A percentile compares a stretch with the other conserved stretches of the same genome.
Conservation (phyloP, 257 asterid genomes). For the Lycium ferocissimum region DNA sequence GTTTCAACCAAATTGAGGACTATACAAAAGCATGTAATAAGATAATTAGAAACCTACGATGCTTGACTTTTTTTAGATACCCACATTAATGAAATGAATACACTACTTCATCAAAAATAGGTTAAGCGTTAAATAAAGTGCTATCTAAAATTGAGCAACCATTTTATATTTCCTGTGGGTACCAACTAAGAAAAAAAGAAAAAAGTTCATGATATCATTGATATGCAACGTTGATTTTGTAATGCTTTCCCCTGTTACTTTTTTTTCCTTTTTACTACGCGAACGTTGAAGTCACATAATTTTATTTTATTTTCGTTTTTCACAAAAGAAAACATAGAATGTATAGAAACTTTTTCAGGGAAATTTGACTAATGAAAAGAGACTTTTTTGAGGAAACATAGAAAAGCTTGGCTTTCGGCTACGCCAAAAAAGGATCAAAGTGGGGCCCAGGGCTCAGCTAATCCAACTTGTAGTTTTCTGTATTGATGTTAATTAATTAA, state of each 20-base stretch:
- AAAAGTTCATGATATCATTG: too few species aligned
- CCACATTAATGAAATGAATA: not conserved
- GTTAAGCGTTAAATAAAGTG: not conserved
- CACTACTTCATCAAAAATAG: not conserved
- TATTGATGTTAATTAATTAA: not conserved
- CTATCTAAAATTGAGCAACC: too few species aligned
- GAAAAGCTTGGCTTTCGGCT: conserved; percentile 18
- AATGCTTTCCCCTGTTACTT: not conserved
- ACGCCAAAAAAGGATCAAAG: not conserved
- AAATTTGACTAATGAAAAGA: not conserved
- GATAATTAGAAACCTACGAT: conserved; percentile 5
- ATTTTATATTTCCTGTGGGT: not conserved
- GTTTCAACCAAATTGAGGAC: not conserved
- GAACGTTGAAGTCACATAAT: too few species aligned
- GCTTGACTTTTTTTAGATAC: too few species aligned
- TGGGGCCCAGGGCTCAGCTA: not conserved
- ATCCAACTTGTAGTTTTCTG: conserved; percentile 16
- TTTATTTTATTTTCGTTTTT: not conserved
- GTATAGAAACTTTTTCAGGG: not conserved
- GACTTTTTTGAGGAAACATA: not conserved
- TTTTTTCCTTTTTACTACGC: not conserved
- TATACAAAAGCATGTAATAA: not conserved
- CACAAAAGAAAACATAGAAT: not conserved
- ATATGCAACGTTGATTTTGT: not conserved
- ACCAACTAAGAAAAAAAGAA: not conserved